Evolutionary conservation across 805 yeast genomes (phyloP), one percentile per base, ranked within the genome.

Genomic region (Yamadazyma kitorensis): DNA sequence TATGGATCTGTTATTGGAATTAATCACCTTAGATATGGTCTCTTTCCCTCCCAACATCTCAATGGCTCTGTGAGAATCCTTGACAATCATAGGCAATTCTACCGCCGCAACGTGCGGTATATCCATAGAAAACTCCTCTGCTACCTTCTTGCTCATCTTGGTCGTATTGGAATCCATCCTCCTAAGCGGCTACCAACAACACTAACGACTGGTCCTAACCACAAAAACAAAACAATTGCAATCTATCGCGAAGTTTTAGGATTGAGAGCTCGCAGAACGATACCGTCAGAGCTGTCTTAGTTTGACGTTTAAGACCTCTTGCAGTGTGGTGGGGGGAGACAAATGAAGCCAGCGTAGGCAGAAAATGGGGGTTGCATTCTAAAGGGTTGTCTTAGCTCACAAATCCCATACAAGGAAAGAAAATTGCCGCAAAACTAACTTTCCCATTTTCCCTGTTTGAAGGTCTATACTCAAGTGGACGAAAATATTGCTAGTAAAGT

Each of bases 81-180:
- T 68, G 6, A 89, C 89, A 12, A 71, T 68, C 19, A 87, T 59
- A 0, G 97, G 97, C 39, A 83, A 70, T 51, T 89, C 97, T 12
- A 89, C 73, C 2, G 89, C 74, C 4, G 84, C 70, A 16, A 78
- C 78, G 46, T 80, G 78, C 6, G 95, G 93, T 1, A 85, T 69
- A 45, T 85, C 93, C 50, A 86, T 57, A 8, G 83, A 72, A 50
- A 72, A 73, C 44, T 72, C 75, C 29, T 71, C 68, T 1, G 85
- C 86, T 12, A 51, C 15, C 27, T 37, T 30, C 16, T 36, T 26
- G 15, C 29, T 17, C 44, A 38, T 37, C 11, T 22, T 33, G 18
- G 10, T 19, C 10, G 7, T 10, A 7, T 19, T 19, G 10, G 22
- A 19, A 19, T 19, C 22, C 22, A 19, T 19, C 9, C 22, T 19